These are phyloP conservation scores for Crepidotus variabilis DNA, from an alignment of 768 basidiomycete species.

Conservation along the genomic window DNA sequence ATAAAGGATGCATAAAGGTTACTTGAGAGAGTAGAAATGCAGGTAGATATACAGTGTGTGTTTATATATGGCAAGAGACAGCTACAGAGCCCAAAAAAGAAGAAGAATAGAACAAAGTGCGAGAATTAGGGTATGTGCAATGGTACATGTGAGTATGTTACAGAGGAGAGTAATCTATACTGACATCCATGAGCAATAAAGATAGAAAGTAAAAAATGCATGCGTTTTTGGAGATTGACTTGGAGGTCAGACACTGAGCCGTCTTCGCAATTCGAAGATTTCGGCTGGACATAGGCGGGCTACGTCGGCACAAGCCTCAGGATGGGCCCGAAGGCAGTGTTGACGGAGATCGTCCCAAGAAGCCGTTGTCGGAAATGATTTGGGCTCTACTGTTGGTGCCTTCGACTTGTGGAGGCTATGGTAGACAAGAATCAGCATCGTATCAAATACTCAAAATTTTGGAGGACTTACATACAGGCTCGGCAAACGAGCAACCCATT, in stretches of 20 bases:
- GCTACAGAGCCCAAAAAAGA: neutral
- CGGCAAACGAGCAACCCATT: conserved; percentile 31
- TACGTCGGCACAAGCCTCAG: conserved; percentile 31
- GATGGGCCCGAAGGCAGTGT: conserved; percentile 31
- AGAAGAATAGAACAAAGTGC: neutral
- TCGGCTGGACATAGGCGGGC: conserved; percentile 28
- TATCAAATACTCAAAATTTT: neutral
- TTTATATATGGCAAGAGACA: neutral
- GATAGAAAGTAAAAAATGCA: too few species aligned
- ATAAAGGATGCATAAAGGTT: neutral
- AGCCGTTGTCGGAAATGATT: conserved; percentile 23
- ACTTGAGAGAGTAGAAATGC: neutral
- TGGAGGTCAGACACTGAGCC: conserved; percentile 13
- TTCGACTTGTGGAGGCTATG: conserved; percentile 11
- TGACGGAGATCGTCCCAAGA: conserved; percentile 32
- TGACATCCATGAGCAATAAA: too few species aligned
- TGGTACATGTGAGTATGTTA: neutral
- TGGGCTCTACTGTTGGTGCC: conserved; percentile 9
- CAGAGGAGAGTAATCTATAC: neutral
- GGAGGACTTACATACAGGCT: conserved; percentile 31
- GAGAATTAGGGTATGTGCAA: neutral
- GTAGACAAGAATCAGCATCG: conserved; percentile 3
- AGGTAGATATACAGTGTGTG: neutral
- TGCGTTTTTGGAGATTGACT: too few species aligned
- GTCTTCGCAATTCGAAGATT: conserved; percentile 29